Evolutionary conservation across 2,329 filamentous ascomycete genomes (phyloP), one percentile per base, ranked within the genome.

Genomic region (Lecanosticta acicola): DNA sequence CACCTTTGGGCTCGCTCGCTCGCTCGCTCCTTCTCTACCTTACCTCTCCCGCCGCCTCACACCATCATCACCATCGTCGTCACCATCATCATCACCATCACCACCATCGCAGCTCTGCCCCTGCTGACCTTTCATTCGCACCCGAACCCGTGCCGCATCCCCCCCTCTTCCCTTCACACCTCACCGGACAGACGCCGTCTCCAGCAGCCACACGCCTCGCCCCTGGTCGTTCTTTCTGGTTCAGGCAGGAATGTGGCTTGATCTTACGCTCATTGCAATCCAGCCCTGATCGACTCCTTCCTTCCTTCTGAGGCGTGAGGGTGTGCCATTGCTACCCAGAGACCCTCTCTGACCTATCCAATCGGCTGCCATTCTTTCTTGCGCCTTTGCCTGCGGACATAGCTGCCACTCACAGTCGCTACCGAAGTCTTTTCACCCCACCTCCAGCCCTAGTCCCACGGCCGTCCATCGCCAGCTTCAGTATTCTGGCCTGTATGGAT

Each of bases 401-500:
- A 8, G 29, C 29, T 32, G 29, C 29, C n/a, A n/a, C 29, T 9
- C 29, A 37, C 35, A 37, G 35, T 37, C 35, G 14, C 18, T 37
- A 37, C 35, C 35, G 33, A 14, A 8, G n/a, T 32, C 8, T 5
- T 18, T n/a, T 35, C 33, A n/a, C 11, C 7, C 8, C 8, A 8
- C n/a, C 9, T 32, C 29, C 29, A 32, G 29, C n/a, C 29, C 8
- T n/a, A 32, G 29, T 32, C 29, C 29, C 8, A n/a, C n/a, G n/a
- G n/a, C n/a, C n/a, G n/a, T 32, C n/a, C 29, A 9, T 32, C 9
- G n/a, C 29, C 29, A 32, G 9, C 29, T 9, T 18, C 33, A 8
- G 7, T 35, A 7, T n/a, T 14, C 5, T 35, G 41, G 49, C 42
- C 56, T 59, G 56, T 43, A 61, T 61, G 59, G 57, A 58, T 54